phyloP scores from a whole-genome alignment of 2,329 filamentous ascomycete genomes.

The Nakataea oryzae region DNA sequence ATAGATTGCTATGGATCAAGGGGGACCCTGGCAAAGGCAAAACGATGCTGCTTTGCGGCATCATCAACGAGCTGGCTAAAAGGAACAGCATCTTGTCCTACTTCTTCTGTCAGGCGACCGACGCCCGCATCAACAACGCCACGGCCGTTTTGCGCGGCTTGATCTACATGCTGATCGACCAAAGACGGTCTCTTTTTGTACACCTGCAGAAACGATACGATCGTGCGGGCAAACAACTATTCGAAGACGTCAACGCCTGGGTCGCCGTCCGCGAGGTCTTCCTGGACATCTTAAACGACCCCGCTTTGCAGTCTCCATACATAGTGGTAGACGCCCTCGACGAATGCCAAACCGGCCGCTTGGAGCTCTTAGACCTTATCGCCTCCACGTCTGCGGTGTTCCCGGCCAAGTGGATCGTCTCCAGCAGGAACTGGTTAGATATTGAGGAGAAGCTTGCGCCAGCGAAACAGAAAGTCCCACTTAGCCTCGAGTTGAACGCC shows the following conservation, averaged over 20 bases:
- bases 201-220: conserved; percentile 23
- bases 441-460: conserved; percentile 19
- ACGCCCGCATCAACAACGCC: conserved; percentile 16
- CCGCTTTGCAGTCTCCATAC: conserved; percentile 13
- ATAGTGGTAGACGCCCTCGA: conserved; percentile 37
- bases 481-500: conserved; percentile 5
- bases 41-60: conserved; percentile 20
- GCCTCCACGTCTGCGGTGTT: conserved; percentile 8
- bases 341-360: conserved; percentile 23
- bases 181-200: conserved; percentile 19
- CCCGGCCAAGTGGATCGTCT: conserved; percentile 29
- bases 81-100: conserved; percentile 8
- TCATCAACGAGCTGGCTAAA: conserved; percentile 39
- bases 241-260: conserved; percentile 26
- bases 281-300: conserved; percentile 24
- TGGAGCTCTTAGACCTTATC: conserved; percentile 24
- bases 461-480: conserved; percentile 10
- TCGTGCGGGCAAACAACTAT: conserved; percentile 17
- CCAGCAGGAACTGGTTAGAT: conserved; percentile 28
- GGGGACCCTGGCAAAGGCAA: conserved; percentile 27
- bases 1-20: conserved; percentile 23
- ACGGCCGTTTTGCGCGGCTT: conserved; percentile 20
- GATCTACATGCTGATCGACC: conserved; percentile 16
- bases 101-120: conserved; percentile 24
- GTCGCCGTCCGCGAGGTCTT: conserved; percentile 25